Percentiles rank a stretch among this genome's conserved stretches.
Evolutionary conservation across 441 rosid species (phyloP).

Genomic region (Gossypium lobatum): DNA sequence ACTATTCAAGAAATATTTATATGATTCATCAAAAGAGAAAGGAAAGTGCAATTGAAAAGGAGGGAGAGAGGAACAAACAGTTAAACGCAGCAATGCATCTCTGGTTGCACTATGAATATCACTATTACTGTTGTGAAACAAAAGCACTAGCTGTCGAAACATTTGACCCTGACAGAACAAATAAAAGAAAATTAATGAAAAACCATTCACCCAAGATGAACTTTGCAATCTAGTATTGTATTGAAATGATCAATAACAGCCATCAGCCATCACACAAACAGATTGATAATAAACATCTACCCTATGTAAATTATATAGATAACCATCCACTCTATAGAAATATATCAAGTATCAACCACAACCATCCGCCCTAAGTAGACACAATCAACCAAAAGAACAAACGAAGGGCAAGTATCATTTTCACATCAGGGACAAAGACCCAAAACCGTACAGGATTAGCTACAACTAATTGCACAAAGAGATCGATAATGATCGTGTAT

Average conservation of each 20-base stretch:
- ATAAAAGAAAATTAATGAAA: not conserved
- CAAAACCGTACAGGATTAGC: not conserved
- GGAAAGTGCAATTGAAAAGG: not conserved
- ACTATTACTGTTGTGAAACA: constrained; percentile 53
- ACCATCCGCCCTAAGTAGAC: not conserved
- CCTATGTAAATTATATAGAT: not conserved
- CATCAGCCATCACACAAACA: not conserved
- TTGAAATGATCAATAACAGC: not conserved
- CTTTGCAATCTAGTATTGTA: not conserved
- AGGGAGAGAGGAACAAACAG: constrained; percentile 44
- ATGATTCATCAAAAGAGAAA: not conserved
- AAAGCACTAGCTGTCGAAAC: constrained; percentile 55
- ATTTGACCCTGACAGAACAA: constrained; percentile 49
- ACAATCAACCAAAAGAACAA: not conserved
- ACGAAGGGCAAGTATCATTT: not conserved
- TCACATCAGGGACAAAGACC: not conserved
- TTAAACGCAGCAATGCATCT: constrained; percentile 70
- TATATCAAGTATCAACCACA: not conserved
- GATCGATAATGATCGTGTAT: not conserved
- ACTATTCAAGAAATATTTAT: not conserved
- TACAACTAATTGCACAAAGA: not conserved
- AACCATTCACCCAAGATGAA: not conserved
- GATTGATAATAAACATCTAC: not conserved
- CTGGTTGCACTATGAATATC: constrained; percentile 67
- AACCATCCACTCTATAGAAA: not conserved